phyloP scores from a whole-genome alignment of 139 green algal genomes.

The Pleodorina starrii region DNA sequence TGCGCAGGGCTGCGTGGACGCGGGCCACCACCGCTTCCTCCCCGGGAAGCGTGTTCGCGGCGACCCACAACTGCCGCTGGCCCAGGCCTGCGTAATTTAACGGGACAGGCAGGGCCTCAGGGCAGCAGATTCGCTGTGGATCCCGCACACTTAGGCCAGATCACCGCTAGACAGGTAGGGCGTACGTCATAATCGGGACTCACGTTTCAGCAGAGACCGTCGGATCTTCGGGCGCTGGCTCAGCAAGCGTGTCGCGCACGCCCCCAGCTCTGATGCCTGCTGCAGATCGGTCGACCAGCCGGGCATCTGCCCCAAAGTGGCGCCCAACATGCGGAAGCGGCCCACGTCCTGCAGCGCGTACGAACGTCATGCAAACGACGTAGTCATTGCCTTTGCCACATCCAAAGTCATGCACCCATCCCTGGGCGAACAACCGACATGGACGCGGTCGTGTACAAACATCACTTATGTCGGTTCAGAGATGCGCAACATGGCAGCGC shows the following conservation, averaged over 20 bases:
- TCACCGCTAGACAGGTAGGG: too few relatives aligned
- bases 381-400: too few relatives aligned
- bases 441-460: too few relatives aligned
- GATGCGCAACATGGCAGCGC: too few relatives aligned
- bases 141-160: too few relatives aligned
- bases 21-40: slow-evolving; percentile 59
- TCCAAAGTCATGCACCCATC: too few relatives aligned
- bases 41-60: slow-evolving; percentile 59
- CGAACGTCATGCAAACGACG: background rate
- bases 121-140: too few relatives aligned
- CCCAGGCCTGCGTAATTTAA: slow-evolving; percentile 37
- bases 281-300: slow-evolving; percentile 76
- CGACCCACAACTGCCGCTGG: slow-evolving; percentile 68
- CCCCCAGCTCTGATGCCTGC: slow-evolving; percentile 69
- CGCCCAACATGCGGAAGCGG: slow-evolving; percentile 75
- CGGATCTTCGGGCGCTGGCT: background rate
- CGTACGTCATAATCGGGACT: too few relatives aligned
- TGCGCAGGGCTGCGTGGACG: slow-evolving; percentile 55
- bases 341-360: slow-evolving; percentile 75
- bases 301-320: slow-evolving; percentile 72
- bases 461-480: too few relatives aligned
- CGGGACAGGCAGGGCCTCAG: too few relatives aligned
- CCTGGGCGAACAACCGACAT: too few relatives aligned
- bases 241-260: slow-evolving; percentile 67
- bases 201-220: slow-evolving; percentile 1